These are phyloP conservation scores for Trichoderma sp. DNA, from an alignment of 2,329 filamentous ascomycete species.

Conservation along the genomic window DNA sequence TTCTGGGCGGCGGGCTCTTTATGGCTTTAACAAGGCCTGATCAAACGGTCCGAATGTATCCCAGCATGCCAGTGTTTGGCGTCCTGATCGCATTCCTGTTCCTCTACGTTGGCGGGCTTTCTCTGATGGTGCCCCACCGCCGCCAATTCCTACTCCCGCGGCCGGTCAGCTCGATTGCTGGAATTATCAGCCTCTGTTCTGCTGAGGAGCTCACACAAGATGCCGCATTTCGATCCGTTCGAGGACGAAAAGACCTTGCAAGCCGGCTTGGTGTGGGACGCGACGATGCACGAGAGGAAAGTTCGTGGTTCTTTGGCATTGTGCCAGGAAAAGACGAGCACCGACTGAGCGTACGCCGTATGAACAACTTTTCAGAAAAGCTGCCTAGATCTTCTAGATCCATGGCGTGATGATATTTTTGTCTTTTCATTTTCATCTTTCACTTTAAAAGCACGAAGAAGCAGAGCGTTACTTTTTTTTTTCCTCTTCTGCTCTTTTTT, in stretches of 20 bases:
- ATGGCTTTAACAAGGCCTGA: slow-evolving; percentile 67
- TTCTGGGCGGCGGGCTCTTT: slow-evolving; percentile 72
- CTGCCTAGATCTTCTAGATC: slow-evolving; percentile 35
- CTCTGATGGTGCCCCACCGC: slow-evolving; percentile 64
- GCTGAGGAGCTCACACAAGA: slow-evolving; percentile 74
- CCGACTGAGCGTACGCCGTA: slow-evolving; percentile 50
- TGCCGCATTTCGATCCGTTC: slow-evolving; percentile 70
- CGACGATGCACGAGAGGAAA: slow-evolving; percentile 51
- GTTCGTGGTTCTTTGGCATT: slow-evolving; percentile 56
- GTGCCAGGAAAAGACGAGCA: slow-evolving; percentile 47
- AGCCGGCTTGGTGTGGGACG: slow-evolving; percentile 65
- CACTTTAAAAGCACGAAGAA: not conserved
- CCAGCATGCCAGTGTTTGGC: slow-evolving; percentile 74
- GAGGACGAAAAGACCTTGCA: slow-evolving; percentile 69
- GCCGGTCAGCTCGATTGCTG: slow-evolving; percentile 70
- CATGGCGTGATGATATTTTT: slow-evolving; percentile 34
- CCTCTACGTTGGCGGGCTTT: slow-evolving; percentile 68
- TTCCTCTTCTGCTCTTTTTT: not conserved
- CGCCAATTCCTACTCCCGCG: slow-evolving; percentile 71
- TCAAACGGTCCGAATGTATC: slow-evolving; percentile 65
- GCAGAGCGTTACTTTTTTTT: slow-evolving; percentile 11
- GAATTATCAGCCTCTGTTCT: slow-evolving; percentile 77
- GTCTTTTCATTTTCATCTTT: not conserved
- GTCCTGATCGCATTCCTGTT: slow-evolving; percentile 72
- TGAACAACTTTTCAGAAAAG: slow-evolving; percentile 53